Base-by-base conservation (phyloP, 805 yeast species). In the Suhomyces sp. region DNA sequence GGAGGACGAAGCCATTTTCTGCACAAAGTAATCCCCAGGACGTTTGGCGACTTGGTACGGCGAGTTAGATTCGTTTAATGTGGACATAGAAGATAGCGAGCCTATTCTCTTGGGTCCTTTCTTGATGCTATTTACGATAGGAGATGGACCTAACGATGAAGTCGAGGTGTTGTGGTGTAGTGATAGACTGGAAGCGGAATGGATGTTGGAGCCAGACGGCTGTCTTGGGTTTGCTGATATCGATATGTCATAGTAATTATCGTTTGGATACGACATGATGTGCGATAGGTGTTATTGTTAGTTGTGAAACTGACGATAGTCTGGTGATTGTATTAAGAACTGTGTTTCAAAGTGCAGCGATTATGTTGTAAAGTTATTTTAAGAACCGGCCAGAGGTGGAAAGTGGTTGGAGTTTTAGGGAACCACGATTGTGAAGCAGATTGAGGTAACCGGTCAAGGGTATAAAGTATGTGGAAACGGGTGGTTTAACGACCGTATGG, bases 1-100 rank as follows among this genome's bases (percentile, higher is more conserved):
- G 49, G 65, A 63, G 49, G 57, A 60, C 45, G 63, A 63, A 13
- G 36, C 36, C 44, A 73, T 53, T 51, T 68, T 70, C 51, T 65
- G 67, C 38, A 72, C 64, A 53, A 65, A 74, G 59, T 71, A 73
- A 52, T 74, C 78, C 29, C 77, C 71, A 4, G 79, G 79, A 26
- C 79, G 58, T 54, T 71, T 72, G n/a, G 31, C 26, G 9, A 35
- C 13, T 40, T 40, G 44, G 23, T 40, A 17, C 7, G 50, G 50
- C 13, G 29, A 58, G 15, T 49, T 19, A 17, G 50, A 45, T 9
- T 63, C 67, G 38, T 50, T 57, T 19, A 60, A 54, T 5, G 59
- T 58, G 31, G 59, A 44, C 15, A 68, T 57, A 6, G 68, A 62
- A n/a, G 65, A 52, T 51, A 60, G 35, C 51, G 71, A 70, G 38